Conservation (phyloP, 139 green algal species). For the Chlamydomonas sp. region DNA sequence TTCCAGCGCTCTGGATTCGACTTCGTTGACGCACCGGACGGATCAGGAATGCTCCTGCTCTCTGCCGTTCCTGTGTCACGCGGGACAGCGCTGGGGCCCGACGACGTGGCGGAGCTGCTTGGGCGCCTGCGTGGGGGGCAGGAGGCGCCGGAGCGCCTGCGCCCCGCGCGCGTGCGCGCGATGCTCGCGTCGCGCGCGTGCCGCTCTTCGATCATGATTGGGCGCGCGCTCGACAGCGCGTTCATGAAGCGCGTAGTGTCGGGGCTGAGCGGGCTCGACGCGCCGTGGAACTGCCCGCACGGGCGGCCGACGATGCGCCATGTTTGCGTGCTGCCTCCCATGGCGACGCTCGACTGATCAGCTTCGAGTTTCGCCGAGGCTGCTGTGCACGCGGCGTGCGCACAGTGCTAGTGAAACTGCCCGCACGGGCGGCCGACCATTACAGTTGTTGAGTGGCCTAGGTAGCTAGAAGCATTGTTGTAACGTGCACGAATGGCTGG, state of each 20-base stretch:
- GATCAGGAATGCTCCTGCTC: slow-evolving; percentile 22
- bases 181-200: slow-evolving; percentile 92
- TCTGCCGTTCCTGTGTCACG: slow-evolving; percentile 46
- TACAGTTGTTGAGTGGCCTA: no score
- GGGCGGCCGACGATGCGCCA: slow-evolving; percentile 95
- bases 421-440: no score
- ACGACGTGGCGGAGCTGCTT: slow-evolving; percentile 61
- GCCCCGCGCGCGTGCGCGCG: slow-evolving; percentile 50
- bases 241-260: slow-evolving; percentile 67
- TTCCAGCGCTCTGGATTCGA: slow-evolving; percentile 88
- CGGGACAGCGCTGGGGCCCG: slow-evolving; percentile 48
- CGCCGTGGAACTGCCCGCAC: slow-evolving; percentile 97
- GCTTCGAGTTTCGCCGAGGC: no score
- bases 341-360: no score
- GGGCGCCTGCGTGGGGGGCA: slow-evolving; percentile 21
- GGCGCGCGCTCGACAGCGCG: slow-evolving; percentile 49
- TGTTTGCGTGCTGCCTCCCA: slow-evolving; percentile 54
- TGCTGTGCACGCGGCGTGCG: no score
- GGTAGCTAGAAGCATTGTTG: no score
- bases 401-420: no score
- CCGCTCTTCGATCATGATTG: slow-evolving; percentile 93
- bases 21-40: slow-evolving; percentile 53
- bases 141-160: neutral
- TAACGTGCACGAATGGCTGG: no score
- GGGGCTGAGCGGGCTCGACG: slow-evolving; percentile 61